These are phyloP conservation scores for Syzygium jambos DNA, from an alignment of 345 rosid genomes.

Conservation along the genomic window DNA sequence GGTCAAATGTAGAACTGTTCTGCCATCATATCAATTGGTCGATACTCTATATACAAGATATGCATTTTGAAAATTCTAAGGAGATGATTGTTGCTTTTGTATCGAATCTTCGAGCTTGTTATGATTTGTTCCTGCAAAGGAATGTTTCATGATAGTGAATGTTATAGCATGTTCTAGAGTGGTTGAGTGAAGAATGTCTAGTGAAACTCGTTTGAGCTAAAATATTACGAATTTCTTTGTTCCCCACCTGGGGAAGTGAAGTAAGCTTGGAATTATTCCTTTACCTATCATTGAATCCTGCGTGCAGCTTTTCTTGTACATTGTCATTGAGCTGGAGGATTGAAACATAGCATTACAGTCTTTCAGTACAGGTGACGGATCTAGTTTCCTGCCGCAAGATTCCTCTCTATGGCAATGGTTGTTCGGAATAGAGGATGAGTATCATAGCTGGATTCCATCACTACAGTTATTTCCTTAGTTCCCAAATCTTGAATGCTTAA, in stretches of 20 bases:
- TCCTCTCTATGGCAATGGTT: neutral
- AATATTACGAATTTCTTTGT: neutral
- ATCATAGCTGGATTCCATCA: neutral
- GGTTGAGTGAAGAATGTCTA: neutral
- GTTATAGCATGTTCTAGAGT: neutral
- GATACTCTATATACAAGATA: neutral
- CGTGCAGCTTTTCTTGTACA: neutral
- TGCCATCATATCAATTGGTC: constrained; percentile 7
- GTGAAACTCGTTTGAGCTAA: neutral
- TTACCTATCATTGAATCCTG: neutral
- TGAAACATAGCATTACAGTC: neutral
- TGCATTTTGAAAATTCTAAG: neutral
- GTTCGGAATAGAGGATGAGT: neutral
- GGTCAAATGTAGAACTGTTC: constrained; percentile 16
- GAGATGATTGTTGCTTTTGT: neutral
- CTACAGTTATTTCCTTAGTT: neutral
- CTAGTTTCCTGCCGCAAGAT: neutral
- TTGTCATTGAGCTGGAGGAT: neutral
- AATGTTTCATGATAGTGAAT: neutral
- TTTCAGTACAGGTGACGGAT: neutral
- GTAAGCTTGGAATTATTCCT: neutral
- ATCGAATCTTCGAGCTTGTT: neutral
- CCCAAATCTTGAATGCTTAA: neutral
- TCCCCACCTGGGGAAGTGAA: neutral
- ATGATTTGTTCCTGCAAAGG: neutral